Base-by-base conservation (phyloP, 1,284 basidiomycete genomes). In the Meripilus lineatus region DNA sequence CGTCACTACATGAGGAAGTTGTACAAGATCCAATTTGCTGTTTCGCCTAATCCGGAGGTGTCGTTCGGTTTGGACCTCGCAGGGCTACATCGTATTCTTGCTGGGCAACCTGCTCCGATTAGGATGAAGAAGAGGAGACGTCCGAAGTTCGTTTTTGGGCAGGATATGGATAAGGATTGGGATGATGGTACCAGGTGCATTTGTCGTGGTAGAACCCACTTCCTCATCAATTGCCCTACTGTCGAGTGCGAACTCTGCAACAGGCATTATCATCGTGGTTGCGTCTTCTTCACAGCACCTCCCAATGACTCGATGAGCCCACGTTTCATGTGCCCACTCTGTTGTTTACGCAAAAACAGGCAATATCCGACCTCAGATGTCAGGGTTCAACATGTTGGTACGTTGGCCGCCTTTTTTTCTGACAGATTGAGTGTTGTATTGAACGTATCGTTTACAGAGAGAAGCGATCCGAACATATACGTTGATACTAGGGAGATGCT, bases 1-100 rank as follows among this genome's bases (percentile, higher is more conserved):
- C 77, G 88, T 21, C 88, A 90, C 59, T 89, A 83, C 58, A 88
- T 90, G 84, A 81, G 87, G 53, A 90, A 89, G 64, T 64, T 90
- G 23, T 90, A 82, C 68, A 83, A 80, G 63, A 83, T 90, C 40
- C 85, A 89, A 59, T 89, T 90, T 57, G 80, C 82, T 5, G 82
- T 89, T 11, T 84, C 84, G 0, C 83, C 86, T 1, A 81, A 76
- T 48, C 79, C 79, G 0, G 84, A 89, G 40, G 73, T 86, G 1
- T 89, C 85, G 1, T 89, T 81, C 52, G 86, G 86, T 8, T 68
- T 89, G 18, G 86, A 89, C 56, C 73, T 89, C 13, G 84, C 86
- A 33, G 81, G 84, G 11, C 61, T 89, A 38, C 86, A 89, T 62
- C 81, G 87, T 11, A 80, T 88, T 44, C 72, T 89, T 18, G 86